Conservation (phyloP, 768 basidiomycete genomes). For the Tremella yokohamensis region DNA sequence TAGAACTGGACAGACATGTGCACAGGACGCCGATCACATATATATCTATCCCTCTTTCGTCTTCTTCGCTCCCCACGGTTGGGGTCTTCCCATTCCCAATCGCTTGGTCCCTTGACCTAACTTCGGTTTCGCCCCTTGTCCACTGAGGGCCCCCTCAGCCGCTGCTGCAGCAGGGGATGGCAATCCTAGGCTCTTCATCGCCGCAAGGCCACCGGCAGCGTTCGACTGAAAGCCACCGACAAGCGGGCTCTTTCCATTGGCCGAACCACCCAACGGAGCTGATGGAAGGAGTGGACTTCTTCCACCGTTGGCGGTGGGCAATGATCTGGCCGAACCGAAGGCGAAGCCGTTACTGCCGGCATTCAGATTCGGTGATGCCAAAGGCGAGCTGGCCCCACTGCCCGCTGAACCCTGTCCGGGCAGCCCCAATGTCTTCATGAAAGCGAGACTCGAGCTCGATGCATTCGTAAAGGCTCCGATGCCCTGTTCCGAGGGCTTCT, state of each 20-base stretch:
- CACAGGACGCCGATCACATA: too few species aligned
- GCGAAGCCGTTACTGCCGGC: constrained; percentile 3
- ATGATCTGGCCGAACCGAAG: background rate
- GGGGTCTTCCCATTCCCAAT: constrained; percentile 41
- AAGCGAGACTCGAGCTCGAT: constrained; percentile 27
- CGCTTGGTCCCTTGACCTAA: constrained; percentile 35
- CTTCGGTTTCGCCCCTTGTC: constrained; percentile 4
- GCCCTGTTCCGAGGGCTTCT: constrained; percentile 13
- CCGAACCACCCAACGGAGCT: background rate
- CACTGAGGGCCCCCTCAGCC: background rate
- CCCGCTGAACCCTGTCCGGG: constrained; percentile 13
- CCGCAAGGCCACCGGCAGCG: constrained; percentile 9
- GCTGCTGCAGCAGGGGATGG: too few species aligned
- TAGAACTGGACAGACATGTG: too few species aligned
- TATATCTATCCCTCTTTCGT: too few species aligned
- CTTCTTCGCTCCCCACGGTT: constrained; percentile 40
- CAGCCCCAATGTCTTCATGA: constrained; percentile 46
- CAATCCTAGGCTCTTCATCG: constrained; percentile 20
- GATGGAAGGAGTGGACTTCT: background rate
- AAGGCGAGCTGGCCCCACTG: background rate
- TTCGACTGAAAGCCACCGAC: background rate
- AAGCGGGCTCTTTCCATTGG: background rate
- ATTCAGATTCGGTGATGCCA: background rate
- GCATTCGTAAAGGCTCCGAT: constrained; percentile 33
- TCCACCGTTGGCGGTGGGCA: background rate